phyloP scores from a whole-genome alignment of 805 yeast genomes.

The Ogataea thermomethanolica region DNA sequence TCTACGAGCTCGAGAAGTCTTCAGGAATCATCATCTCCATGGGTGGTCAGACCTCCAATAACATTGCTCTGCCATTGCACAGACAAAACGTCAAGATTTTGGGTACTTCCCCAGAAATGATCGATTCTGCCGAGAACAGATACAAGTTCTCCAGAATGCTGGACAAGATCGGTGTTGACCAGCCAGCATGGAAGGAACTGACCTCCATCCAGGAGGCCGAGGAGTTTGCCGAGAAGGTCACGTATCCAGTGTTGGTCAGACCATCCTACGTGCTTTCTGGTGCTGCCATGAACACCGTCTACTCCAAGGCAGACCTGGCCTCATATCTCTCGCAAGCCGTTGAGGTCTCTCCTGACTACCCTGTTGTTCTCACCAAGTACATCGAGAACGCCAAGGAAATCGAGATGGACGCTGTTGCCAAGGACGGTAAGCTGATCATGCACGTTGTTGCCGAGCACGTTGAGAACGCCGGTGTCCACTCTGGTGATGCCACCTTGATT shows the following conservation, averaged over 20 bases:
- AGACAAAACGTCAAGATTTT: slow-evolving; percentile 92
- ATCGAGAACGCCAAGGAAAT: slow-evolving; percentile 96
- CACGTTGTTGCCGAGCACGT: slow-evolving; percentile 98
- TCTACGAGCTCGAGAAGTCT: slow-evolving; percentile 87
- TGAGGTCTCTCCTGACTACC: slow-evolving; percentile 95
- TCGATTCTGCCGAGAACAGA: slow-evolving; percentile 96
- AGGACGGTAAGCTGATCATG: slow-evolving; percentile 89
- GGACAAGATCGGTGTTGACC: slow-evolving; percentile 95
- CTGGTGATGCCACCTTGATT: slow-evolving; percentile 97
- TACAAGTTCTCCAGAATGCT: slow-evolving; percentile 97
- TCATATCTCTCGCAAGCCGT: slow-evolving; percentile 90
- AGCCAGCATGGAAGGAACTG: slow-evolving; percentile 98
- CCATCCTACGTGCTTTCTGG: slow-evolving; percentile 97
- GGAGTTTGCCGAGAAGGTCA: slow-evolving; percentile 82
- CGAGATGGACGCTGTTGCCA: slow-evolving; percentile 98
- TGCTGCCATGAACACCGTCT: slow-evolving; percentile 98
- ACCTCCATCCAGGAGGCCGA: slow-evolving; percentile 92
- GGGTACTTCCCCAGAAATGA: slow-evolving; percentile 98
- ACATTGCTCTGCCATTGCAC: slow-evolving; percentile 88
- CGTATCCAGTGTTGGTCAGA: slow-evolving; percentile 94
- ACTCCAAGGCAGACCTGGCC: slow-evolving; percentile 83
- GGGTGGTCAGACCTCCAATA: slow-evolving; percentile 99
- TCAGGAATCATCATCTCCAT: slow-evolving; percentile 91
- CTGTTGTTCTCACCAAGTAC: slow-evolving; percentile 95
- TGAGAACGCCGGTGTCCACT: slow-evolving; percentile 98